Evolutionary conservation across 2,329 filamentous ascomycete species (phyloP).

Genomic region (Trichoderma polysporum): DNA sequence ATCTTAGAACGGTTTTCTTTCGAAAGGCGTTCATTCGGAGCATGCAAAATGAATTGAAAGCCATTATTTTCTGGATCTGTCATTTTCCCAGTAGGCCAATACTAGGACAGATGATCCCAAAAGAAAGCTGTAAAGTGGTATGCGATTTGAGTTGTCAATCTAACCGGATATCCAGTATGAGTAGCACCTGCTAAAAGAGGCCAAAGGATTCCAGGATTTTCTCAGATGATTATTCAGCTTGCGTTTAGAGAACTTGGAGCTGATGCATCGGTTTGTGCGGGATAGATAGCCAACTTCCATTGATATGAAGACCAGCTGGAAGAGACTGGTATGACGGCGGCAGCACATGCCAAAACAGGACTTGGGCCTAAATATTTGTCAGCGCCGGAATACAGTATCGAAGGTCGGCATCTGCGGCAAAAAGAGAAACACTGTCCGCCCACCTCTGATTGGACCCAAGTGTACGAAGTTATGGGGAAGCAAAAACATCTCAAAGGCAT

Average conservation of each 20-base stretch:
- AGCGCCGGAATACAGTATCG: background rate
- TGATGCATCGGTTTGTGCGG: background rate
- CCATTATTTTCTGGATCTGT: background rate
- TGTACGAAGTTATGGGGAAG: no score
- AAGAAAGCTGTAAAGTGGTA: no score
- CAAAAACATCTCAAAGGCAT: background rate
- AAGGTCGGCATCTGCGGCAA: background rate
- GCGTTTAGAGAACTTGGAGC: background rate
- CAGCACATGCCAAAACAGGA: background rate
- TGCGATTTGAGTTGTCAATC: no score
- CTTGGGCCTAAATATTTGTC: background rate
- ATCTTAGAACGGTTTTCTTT: background rate
- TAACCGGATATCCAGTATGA: background rate
- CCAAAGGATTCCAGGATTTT: background rate
- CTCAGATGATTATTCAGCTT: background rate
- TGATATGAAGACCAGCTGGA: background rate
- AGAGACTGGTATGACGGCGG: background rate
- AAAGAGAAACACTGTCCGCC: background rate
- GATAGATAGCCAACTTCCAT: background rate
- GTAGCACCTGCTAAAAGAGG: background rate
- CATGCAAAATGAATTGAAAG: background rate
- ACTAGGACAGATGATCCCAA: no score
- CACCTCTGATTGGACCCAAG: background rate
- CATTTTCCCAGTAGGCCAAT: background rate
- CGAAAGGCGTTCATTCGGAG: background rate